Base-by-base conservation (phyloP, 2,329 filamentous ascomycete species). In the Pleurostoma richardsiae region DNA sequence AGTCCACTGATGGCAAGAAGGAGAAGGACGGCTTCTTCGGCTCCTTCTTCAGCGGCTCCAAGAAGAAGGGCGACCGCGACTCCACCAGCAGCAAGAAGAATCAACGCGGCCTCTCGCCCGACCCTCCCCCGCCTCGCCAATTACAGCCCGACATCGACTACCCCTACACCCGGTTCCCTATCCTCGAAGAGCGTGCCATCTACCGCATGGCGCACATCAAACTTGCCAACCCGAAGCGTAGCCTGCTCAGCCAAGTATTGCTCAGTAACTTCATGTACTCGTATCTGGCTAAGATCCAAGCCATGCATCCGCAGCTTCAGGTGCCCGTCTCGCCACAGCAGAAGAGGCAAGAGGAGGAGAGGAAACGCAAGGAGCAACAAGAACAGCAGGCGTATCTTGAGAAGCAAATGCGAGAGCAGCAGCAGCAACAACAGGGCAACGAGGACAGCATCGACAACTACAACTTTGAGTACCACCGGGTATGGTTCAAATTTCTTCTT, bases 201-300 rank as follows among this genome's bases (percentile, higher is more conserved):
- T 99, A 99, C 68, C 83, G 94, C 51, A 96, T 99, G 89, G 94
- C 94, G 19, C 94, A 99, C 64, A 95, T 97, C 70, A 99, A 99
- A 68, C 81, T 99, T 51, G 94, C 94, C n/a, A 97, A 99, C 62
- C 94, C 94, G 36, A 85, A 92, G 40, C 85, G 94, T 47, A 88
- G 92, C 39, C 71, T 99, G 44, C 86, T 95, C 61, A 96, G 92
- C 50, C 94, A 99, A 66, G 94, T 99, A 27, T 75, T 99, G 49
- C 79, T 99, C 55, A 96, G 91, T 69, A 99, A 99, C 66, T 99
- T 99, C 68, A 99, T 99, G 94, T 99, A 99, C 71, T 94, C 90
- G 48, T 99, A 99, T 65, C 79, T 99, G 54, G 94, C 94, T 52
- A 99, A 97, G 66, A 94, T 99, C 41, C 94, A 99, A 69, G 90